phyloP scores from a whole-genome alignment of 768 basidiomycete genomes.

The Tricholoma bakamatsutake region DNA sequence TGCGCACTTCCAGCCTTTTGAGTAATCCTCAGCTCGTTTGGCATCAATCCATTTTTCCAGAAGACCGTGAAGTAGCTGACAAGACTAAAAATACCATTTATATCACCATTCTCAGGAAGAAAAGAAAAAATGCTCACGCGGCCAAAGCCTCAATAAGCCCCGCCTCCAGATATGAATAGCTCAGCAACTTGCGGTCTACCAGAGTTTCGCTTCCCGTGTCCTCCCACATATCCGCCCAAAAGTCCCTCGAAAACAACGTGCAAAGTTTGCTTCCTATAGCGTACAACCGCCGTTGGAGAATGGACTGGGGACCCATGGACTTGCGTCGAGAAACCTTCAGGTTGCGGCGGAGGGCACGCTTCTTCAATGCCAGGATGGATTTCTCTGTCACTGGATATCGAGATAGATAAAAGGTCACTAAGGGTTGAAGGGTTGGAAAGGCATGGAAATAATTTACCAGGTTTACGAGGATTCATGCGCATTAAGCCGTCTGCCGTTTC shows the following conservation, averaged over 20 bases:
- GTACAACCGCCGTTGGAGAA: constrained; percentile 37
- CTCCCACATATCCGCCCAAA: constrained; percentile 56
- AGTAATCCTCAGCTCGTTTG: constrained; percentile 45
- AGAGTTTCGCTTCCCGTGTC: constrained; percentile 49
- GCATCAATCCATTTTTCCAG: constrained; percentile 55
- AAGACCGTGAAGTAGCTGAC: constrained; percentile 65
- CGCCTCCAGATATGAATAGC: constrained; percentile 63
- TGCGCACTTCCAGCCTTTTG: constrained; percentile 36
- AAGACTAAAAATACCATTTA: constrained; percentile 30
- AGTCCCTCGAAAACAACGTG: constrained; percentile 49
- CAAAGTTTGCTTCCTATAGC: constrained; percentile 31
- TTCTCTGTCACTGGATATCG: constrained; percentile 42
- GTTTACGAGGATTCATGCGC: constrained; percentile 62
- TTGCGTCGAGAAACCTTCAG: constrained; percentile 47
- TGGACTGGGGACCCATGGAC: constrained; percentile 42
- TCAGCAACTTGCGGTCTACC: constrained; percentile 56
- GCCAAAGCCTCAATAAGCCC: constrained; percentile 56
- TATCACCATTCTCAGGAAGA: background rate
- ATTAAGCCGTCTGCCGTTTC: constrained; percentile 62
- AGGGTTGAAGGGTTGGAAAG: no score
- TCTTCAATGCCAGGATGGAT: constrained; percentile 49
- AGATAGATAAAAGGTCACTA: background rate
- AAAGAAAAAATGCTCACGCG: constrained; percentile 31
- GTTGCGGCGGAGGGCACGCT: constrained; percentile 50
- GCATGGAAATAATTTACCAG: constrained; percentile 32